Conservation (phyloP, 106 monocot genomes). For the Acorus calamus region DNA sequence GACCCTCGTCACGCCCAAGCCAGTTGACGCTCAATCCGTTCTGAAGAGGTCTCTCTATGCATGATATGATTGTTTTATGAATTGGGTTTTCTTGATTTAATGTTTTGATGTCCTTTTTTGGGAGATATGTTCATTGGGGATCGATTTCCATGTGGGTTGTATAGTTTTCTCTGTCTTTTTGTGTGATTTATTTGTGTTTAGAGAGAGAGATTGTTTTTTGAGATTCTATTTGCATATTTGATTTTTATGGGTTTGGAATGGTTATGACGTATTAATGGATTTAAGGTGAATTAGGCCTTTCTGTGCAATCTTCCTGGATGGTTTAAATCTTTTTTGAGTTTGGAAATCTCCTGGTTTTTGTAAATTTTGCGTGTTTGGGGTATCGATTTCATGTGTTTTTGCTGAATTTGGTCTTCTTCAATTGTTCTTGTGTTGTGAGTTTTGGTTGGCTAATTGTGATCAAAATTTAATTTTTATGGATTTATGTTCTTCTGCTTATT, state of each 20-base stretch:
- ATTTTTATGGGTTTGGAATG: background rate
- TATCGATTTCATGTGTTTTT: too few species aligned
- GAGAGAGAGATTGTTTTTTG: background rate
- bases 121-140: too few species aligned
- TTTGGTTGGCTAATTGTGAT: background rate
- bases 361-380: too few species aligned
- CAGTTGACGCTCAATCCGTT: conserved; percentile 52
- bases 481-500: background rate
- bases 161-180: too few species aligned
- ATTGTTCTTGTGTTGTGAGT: background rate
- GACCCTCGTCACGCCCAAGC: conserved; percentile 30
- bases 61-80: background rate
- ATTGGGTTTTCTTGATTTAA: background rate
- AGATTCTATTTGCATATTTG: background rate
- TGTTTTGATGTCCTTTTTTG: too few species aligned
- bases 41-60: conserved; percentile 40
- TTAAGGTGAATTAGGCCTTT: too few species aligned
- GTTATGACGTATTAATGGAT: background rate
- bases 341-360: too few species aligned
- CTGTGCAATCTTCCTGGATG: too few species aligned
- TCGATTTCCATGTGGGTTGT: too few species aligned
- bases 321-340: too few species aligned
- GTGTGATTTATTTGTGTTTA: too few species aligned
- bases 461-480: background rate
- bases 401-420: too few species aligned